These are phyloP conservation scores for Pseudopithomyces chartarum DNA, from an alignment of 2,329 filamentous ascomycete species.

Conservation along the genomic window DNA sequence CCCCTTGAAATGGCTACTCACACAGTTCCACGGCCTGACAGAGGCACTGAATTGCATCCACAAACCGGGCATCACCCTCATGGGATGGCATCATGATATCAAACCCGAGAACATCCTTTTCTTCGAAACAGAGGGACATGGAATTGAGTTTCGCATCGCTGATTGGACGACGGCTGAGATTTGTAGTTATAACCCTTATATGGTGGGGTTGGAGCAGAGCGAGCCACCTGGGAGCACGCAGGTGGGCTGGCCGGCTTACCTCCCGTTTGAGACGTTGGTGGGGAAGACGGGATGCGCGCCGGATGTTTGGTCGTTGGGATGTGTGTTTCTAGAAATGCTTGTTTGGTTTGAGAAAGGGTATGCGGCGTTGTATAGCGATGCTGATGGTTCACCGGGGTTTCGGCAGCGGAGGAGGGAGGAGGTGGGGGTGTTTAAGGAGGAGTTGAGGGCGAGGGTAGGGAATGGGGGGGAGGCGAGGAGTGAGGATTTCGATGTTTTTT, in stretches of 20 bases:
- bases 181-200: not conserved
- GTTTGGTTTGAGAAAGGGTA: not conserved
- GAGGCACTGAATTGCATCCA: not conserved
- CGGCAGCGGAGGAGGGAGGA: not conserved
- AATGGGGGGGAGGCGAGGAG: not conserved
- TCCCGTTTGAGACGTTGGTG: not conserved
- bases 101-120: not conserved
- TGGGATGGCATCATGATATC: not conserved
- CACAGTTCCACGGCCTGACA: not conserved
- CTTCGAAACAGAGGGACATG: not conserved
- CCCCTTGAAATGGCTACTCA: not conserved
- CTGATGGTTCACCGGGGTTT: not conserved
- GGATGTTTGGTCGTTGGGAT: slow-evolving; percentile 6
- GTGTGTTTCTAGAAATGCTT: slow-evolving; percentile 2
- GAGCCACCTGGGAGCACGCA: not conserved
- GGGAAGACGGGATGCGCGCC: not conserved
- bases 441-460: not conserved
- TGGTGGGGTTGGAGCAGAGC: not conserved
- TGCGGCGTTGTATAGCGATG: not conserved
- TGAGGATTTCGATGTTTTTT: not conserved
- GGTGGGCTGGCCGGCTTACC: not conserved
- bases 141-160: not conserved
- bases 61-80: not conserved
- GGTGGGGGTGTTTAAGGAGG: not conserved
- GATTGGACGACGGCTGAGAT: not conserved